Base-by-base conservation (phyloP, 1,139 yeast species). In the Yamadazyma kanchanaburiensis region DNA sequence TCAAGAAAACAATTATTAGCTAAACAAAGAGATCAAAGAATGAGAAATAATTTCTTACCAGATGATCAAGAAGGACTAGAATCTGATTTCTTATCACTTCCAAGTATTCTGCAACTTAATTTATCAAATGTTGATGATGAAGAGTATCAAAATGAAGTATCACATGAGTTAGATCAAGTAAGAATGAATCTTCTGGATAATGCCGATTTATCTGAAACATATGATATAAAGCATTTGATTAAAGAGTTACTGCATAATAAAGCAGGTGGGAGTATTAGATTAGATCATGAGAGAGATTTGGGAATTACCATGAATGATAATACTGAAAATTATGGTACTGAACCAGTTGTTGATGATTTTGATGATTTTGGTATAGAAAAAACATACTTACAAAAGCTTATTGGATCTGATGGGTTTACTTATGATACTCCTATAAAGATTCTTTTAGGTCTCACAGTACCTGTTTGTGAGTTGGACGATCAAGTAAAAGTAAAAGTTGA, bases 141-240 rank as follows among this genome's bases (percentile, higher is more conserved):
- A 25, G 43, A 33, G 4, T 42, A 33, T 21, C 45, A 43, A 21
- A 18, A 41, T 7, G 47, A 43, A 25, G 29, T 43, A 15, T 30
- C 34, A 10, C 31, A 24, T 22, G 46, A 43, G 24, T 32, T 46
- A 31, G 45, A 46, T 18, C 46, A 40, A 21, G 37, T 44, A 24
- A 27, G 43, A 27, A 32, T 43, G 21, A 24, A 31, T 7, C 31
- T 45, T 8, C 32, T 31, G 12, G 38, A 44, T 21, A 32, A 34
- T 12, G 33, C 31, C 13, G 34, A 42, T 7, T 34, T 45, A 13
- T 34, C 56, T 0, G 65, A 65, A 6, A 48, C 63, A 3, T 65
- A 55, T 37, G 71, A 69, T 3, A 43, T 67, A 12, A 58, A 52
- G 29, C 45, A 52, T 21, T 49, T 66, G 17, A 45, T 66, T 16